A percentile compares a stretch with the other conserved stretches of the same genome.
Conservation (phyloP, 2,329 filamentous ascomycete species). For the Alternaria conjuncta region DNA sequence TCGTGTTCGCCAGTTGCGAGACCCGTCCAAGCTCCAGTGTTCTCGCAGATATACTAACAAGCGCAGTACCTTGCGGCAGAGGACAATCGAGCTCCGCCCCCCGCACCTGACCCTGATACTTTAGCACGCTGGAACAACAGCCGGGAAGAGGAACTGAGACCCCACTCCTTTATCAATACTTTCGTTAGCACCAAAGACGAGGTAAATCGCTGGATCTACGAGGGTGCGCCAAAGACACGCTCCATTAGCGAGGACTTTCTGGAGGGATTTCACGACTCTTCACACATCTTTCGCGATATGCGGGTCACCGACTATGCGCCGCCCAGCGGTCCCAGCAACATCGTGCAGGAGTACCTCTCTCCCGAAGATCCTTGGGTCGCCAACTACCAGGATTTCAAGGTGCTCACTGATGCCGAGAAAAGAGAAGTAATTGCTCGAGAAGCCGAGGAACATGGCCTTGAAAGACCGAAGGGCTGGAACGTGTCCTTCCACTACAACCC, state of each 20-base stretch:
- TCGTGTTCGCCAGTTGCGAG: background rate
- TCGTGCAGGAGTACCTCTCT: conserved; percentile 46
- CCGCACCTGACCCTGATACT: background rate
- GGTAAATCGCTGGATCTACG: conserved; percentile 18
- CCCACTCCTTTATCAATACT: conserved; percentile 11
- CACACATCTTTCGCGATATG: conserved; percentile 16
- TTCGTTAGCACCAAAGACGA: conserved; percentile 21
- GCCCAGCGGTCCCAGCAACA: conserved; percentile 36
- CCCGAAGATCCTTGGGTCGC: conserved; percentile 33
- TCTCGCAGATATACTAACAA: conserved; percentile 3
- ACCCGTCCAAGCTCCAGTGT: background rate
- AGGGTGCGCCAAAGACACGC: conserved; percentile 9
- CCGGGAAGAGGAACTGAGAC: conserved; percentile 3
- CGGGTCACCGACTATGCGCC: conserved; percentile 22
- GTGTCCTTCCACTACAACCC: conserved; percentile 97
- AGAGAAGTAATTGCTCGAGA: conserved; percentile 61
- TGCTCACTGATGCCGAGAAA: conserved; percentile 45
- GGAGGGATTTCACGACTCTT: background rate
- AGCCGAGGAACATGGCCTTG: conserved; percentile 70
- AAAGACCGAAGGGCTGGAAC: conserved; percentile 81
- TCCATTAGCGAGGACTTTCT: background rate
- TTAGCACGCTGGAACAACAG: conserved; percentile 5
- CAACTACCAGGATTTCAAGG: conserved; percentile 42
- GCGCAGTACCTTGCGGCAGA: background rate
- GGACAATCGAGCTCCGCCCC: background rate